Percentiles rank a stretch among this genome's conserved stretches.
These are phyloP conservation scores for Tulasnella sp. DNA, from an alignment of 768 basidiomycete species.

Conservation along the genomic window DNA sequence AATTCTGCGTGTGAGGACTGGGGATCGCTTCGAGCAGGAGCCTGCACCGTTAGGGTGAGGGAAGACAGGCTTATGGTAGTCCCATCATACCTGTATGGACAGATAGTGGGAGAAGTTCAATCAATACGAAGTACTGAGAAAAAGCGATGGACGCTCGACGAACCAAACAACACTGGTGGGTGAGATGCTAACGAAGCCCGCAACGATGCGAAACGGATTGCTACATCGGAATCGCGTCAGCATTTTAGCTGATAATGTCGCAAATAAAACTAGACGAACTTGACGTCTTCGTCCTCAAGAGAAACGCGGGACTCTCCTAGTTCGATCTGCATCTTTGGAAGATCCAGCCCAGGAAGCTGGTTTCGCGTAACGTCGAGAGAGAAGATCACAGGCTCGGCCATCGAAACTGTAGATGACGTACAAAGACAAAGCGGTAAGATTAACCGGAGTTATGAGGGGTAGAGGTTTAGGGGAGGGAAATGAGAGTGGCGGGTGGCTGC, in stretches of 20 bases:
- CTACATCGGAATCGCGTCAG: background rate
- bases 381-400: background rate
- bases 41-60: background rate
- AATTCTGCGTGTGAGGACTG: background rate
- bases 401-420: background rate
- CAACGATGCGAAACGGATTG: background rate
- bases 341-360: slow-evolving; percentile 11
- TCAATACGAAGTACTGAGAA: background rate
- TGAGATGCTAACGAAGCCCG: background rate
- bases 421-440: background rate
- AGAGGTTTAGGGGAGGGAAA: too few species aligned
- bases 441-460: background rate
- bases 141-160: background rate
- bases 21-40: background rate
- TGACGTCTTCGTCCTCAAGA: background rate
- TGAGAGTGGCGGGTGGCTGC: too few species aligned
- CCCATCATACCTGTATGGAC: background rate
- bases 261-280: background rate
- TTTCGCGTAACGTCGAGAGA: background rate
- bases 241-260: background rate
- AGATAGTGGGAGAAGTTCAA: background rate
- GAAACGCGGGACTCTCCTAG: background rate
- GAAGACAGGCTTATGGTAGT: background rate
- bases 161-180: background rate
- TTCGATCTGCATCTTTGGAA: slow-evolving; percentile 2